These are phyloP conservation scores for Metschnikowia arizonensis DNA, from an alignment of 805 yeast genomes.

Conservation along the genomic window DNA sequence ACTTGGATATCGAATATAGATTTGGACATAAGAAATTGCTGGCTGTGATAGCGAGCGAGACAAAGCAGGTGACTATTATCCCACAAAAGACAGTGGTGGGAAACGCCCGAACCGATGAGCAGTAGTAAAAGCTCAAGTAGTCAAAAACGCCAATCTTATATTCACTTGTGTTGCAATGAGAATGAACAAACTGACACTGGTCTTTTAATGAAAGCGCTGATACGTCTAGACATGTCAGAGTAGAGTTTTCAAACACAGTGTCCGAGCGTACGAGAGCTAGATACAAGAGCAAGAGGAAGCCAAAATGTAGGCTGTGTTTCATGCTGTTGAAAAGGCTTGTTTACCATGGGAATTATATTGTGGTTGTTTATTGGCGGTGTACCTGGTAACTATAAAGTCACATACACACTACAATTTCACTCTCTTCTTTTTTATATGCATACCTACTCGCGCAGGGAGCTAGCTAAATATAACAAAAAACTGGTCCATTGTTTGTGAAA, in stretches of 20 bases:
- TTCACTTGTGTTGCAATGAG: conserved; percentile 28
- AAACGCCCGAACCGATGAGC: conserved; percentile 14
- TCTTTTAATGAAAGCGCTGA: conserved; percentile 17
- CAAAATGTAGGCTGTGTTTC: background rate
- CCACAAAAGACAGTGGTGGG: conserved; percentile 18
- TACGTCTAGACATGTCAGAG: conserved; percentile 12
- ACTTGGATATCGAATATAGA: conserved; percentile 57
- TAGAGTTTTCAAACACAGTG: conserved; percentile 6
- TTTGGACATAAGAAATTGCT: conserved; percentile 82
- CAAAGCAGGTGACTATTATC: conserved; percentile 45
- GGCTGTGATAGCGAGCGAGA: conserved; percentile 71
- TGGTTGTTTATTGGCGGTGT: background rate
- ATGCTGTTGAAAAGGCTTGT: background rate
- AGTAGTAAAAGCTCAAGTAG: conserved; percentile 36
- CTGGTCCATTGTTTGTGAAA: background rate
- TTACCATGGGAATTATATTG: background rate
- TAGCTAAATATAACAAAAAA: background rate
- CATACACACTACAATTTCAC: background rate
- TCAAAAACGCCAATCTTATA: conserved; percentile 33
- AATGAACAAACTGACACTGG: conserved; percentile 36
- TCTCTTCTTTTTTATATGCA: background rate
- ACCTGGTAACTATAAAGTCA: background rate
- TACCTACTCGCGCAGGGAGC: background rate
- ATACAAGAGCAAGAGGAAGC: background rate
- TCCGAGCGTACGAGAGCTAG: background rate